Evolutionary conservation across 768 basidiomycete genomes (phyloP).

Genomic region (Lactarius evosmus): DNA sequence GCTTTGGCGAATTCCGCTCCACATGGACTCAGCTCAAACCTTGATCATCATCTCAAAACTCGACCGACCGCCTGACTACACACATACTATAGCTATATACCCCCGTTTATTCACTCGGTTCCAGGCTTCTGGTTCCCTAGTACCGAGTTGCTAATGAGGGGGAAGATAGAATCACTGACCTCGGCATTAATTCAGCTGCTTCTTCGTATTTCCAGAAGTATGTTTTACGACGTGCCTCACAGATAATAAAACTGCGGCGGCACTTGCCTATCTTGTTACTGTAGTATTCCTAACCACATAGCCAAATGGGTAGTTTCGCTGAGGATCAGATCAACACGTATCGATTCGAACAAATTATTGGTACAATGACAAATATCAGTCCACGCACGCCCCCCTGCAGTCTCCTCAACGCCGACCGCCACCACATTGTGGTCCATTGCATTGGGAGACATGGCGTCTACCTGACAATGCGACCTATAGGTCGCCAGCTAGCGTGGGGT

Average conservation of each 20-base stretch:
- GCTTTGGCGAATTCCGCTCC: background rate
- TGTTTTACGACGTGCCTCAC: conserved; percentile 24
- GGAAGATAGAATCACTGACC: conserved; percentile 7
- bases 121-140: conserved; percentile 16
- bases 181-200: conserved; percentile 25
- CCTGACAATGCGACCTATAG: background rate
- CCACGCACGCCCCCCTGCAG: background rate
- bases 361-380: background rate
- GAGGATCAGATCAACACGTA: background rate
- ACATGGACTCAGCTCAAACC: background rate
- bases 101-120: conserved; percentile 23
- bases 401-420: background rate
- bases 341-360: background rate
- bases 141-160: conserved; percentile 26
- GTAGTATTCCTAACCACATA: no score
- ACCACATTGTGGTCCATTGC: background rate
- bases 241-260: background rate
- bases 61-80: no score
- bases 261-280: background rate
- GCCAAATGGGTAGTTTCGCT: background rate
- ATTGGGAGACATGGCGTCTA: background rate
- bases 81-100: background rate
- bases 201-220: conserved; percentile 16
- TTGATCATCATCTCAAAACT: no score
- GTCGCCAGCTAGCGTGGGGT: no score